phyloP scores from a whole-genome alignment of 768 basidiomycete genomes.

The Cystofilobasidium capitatum region DNA sequence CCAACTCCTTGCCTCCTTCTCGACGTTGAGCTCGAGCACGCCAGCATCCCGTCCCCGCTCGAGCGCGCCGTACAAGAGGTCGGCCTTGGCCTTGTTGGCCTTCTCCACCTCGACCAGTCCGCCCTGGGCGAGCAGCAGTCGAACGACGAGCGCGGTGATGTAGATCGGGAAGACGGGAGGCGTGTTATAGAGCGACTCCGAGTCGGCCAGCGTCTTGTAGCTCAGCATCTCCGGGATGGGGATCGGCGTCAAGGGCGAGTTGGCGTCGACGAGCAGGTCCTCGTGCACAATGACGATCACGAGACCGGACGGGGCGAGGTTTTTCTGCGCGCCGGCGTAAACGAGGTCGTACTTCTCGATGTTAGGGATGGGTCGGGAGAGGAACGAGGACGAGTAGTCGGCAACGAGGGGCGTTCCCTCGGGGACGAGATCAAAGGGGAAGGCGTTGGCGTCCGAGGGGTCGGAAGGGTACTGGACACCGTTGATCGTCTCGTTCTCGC shows the following conservation, averaged over 20 bases:
- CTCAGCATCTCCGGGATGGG: constrained; percentile 57
- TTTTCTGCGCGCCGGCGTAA: constrained; percentile 96
- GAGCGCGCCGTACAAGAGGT: constrained; percentile 64
- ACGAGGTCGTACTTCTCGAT: constrained; percentile 85
- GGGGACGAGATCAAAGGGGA: constrained; percentile 69
- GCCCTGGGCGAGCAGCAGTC: constrained; percentile 43
- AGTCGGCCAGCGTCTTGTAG: constrained; percentile 72
- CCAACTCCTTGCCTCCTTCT: constrained; percentile 65
- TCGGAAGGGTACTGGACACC: constrained; percentile 76
- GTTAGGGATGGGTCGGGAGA: constrained; percentile 81
- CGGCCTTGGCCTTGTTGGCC: constrained; percentile 61
- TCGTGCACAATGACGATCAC: constrained; percentile 90
- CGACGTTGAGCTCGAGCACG: constrained; percentile 60
- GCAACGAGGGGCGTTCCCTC: constrained; percentile 68
- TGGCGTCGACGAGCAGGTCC: constrained; percentile 66
- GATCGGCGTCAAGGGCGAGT: constrained; percentile 66
- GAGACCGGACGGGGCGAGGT: constrained; percentile 86
- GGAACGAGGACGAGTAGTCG: constrained; percentile 94
- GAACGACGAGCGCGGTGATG: constrained; percentile 73
- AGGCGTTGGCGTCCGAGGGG: constrained; percentile 50
- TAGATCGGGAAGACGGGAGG: constrained; percentile 87
- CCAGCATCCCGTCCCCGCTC: constrained; percentile 58
- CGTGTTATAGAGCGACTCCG: constrained; percentile 75
- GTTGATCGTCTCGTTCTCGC: constrained; percentile 98
- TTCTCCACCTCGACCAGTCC: constrained; percentile 48